These are phyloP conservation scores for Veloporphyrellus conicus DNA, from an alignment of 1,284 basidiomycete species.

Conservation along the genomic window DNA sequence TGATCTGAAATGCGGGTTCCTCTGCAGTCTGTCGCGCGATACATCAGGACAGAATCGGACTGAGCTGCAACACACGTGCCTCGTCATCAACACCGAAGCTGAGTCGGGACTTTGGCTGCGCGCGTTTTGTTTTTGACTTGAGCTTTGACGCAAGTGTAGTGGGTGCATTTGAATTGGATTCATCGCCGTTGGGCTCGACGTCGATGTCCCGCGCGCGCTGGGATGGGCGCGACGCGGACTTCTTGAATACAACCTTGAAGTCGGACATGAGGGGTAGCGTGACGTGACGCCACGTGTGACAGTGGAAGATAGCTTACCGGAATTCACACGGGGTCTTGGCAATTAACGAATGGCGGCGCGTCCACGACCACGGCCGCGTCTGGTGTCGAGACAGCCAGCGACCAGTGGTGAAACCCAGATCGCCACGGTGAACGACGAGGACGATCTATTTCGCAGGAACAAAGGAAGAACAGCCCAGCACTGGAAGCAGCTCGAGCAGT, in stretches of 20 bases:
- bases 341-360: conserved; percentile 22
- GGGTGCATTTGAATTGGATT: conserved; percentile 42
- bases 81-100: conserved; percentile 84
- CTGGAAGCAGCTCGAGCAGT: conserved; percentile 56
- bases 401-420: conserved; percentile 14
- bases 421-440: conserved; percentile 44
- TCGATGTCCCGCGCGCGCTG: conserved; percentile 48
- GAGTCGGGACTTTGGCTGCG: conserved; percentile 60
- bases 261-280: conserved; percentile 29
- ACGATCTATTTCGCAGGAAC: conserved; percentile 65
- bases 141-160: conserved; percentile 58
- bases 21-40: conserved; percentile 45
- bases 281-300: conserved; percentile 33
- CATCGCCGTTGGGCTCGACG: conserved; percentile 30
- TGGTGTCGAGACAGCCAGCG: conserved; percentile 30
- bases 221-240: conserved; percentile 51
- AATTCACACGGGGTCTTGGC: conserved; percentile 47
- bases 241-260: conserved; percentile 50
- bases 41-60: conserved; percentile 22
- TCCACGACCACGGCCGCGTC: conserved; percentile 55
- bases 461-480: conserved; percentile 46
- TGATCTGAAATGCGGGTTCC: conserved; percentile 66
- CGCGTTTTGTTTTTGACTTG: conserved; percentile 63
- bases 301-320: conserved; percentile 13
- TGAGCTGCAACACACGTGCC: conserved; percentile 40